Evolutionary conservation across 1,139 yeast species (phyloP), one percentile per base, ranked within the genome.

Genomic region (Debaryomyces singareniensis): DNA sequence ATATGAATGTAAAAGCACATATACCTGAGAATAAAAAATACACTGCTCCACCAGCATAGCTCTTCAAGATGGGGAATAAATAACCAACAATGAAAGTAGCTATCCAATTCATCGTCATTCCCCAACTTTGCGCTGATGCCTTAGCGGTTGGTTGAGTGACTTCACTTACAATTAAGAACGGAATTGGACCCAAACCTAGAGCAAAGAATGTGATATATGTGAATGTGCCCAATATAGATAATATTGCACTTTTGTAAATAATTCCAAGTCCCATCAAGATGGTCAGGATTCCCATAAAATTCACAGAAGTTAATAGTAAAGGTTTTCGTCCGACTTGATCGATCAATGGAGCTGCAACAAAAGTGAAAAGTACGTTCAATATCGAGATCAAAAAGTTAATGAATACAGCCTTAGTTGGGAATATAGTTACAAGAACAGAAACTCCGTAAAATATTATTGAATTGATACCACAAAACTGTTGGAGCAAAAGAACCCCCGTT

Each of bases 371-470:
- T 16, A 81, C 78, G 49, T 89, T 89, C 4, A 81, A 70, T 3
- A 76, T 45, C 2, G 95, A 82, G 24, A 91, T 80, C 31, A 78
- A 52, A 44, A 91, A 78, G 49, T 86, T 87, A 37, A 87, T 74
- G 20, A 68, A 45, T 6, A 83, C 71, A 3, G 96, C 81, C 34
- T 74, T 66, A 13, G 70, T 59, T 2, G 96, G 96, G 42, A 84
- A 69, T 3, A 82, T 63, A 5, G 74, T 62, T 13, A 80, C 68
- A 33, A 91, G 65, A 3, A 89, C 83, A 5, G 85, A 74, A 3
- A 87, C 96, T 3, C 98, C 97, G 51, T 89, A 91, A 51, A 89
- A 86, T 15, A 89, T 76, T 37, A 91, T 86, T 1, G 95, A 77
- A 54, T 91, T 91, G 49, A 91, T 84, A 16, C 98, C 98, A 44